Evolutionary conservation across 768 basidiomycete species (phyloP).

Genomic region (Pleurotus eryngii): DNA sequence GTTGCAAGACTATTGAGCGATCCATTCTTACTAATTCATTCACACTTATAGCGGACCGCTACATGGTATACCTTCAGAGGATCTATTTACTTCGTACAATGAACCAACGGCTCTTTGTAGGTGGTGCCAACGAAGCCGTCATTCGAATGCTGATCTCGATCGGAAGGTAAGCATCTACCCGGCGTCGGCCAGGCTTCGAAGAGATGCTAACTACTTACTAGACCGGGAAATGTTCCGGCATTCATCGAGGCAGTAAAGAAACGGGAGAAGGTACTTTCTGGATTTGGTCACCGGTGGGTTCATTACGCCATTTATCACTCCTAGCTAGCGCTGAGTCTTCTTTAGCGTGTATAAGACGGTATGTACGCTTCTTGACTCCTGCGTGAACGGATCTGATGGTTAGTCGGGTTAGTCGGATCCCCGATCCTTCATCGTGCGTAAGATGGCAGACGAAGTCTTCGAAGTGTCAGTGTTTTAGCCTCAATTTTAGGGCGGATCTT

Average conservation of each 20-base stretch:
- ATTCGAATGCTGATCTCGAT: conserved; percentile 92
- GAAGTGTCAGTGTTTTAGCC: conserved; percentile 52
- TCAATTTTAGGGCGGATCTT: background rate
- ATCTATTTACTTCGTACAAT: background rate
- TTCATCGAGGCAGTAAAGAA: conserved; percentile 87
- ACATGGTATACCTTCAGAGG: conserved; percentile 43
- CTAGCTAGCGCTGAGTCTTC: background rate
- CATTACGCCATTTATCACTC: background rate
- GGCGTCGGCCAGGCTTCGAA: too few species aligned
- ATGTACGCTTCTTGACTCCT: conserved; percentile 16
- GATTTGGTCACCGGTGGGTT: conserved; percentile 80
- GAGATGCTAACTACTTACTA: conserved; percentile 18
- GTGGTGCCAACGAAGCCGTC: conserved; percentile 91
- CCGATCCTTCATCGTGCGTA: conserved; percentile 85
- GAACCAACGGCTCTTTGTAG: conserved; percentile 25
- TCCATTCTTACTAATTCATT: background rate
- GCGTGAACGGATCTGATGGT: conserved; percentile 5
- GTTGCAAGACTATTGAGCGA: conserved; percentile 23
- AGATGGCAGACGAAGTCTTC: conserved; percentile 91
- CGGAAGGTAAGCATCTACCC: conserved; percentile 54
- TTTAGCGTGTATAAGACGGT: conserved; percentile 71
- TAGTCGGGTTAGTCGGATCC: conserved; percentile 70
- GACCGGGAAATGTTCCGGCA: conserved; percentile 79
- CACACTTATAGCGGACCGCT: conserved; percentile 53
- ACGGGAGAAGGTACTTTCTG: conserved; percentile 84